Conservation (phyloP, 1,139 yeast genomes). For the Meyerozyma sp. region DNA sequence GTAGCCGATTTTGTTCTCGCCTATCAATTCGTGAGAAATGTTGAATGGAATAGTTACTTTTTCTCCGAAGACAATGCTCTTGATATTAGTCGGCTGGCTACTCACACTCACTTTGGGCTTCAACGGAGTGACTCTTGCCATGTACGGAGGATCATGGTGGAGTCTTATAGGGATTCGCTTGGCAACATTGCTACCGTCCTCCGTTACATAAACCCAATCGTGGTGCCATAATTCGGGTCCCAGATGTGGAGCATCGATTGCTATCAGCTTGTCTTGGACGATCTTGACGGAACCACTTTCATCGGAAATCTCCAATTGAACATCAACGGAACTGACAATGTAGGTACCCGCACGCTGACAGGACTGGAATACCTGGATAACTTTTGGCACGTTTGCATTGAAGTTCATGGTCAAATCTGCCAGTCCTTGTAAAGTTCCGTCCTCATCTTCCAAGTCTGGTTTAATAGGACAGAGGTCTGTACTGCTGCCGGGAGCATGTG, state of each 20-base stretch:
- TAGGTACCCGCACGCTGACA: constrained; percentile 21
- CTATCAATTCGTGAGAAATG: constrained; percentile 13
- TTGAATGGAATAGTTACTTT: constrained; percentile 15
- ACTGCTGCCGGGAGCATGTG: constrained; percentile 3
- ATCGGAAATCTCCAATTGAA: constrained; percentile 1
- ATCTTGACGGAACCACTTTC: constrained; percentile 1
- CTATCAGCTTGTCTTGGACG: constrained; percentile 13
- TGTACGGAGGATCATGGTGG: constrained; percentile 6
- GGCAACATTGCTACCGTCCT: constrained; percentile 7
- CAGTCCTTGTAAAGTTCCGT: not conserved
- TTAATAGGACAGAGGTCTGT: not conserved
- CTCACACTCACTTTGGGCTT: constrained; percentile 11
- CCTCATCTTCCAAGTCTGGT: not conserved
- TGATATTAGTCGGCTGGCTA: constrained; percentile 6
- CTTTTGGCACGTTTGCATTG: constrained; percentile 4
- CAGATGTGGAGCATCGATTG: constrained; percentile 10
- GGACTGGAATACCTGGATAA: constrained; percentile 20
- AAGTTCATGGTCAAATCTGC: not conserved
- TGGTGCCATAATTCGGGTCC: constrained; percentile 2
- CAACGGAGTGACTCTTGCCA: constrained; percentile 12
- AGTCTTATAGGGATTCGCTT: constrained; percentile 5
- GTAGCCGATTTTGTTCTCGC: constrained; percentile 15
- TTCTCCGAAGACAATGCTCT: constrained; percentile 19
- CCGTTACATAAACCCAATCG: not conserved
- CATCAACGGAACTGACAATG: constrained; percentile 13